These are phyloP conservation scores for Fennellomyces sp. DNA, from an alignment of 371 early-diverging fungal genomes.

Conservation along the genomic window DNA sequence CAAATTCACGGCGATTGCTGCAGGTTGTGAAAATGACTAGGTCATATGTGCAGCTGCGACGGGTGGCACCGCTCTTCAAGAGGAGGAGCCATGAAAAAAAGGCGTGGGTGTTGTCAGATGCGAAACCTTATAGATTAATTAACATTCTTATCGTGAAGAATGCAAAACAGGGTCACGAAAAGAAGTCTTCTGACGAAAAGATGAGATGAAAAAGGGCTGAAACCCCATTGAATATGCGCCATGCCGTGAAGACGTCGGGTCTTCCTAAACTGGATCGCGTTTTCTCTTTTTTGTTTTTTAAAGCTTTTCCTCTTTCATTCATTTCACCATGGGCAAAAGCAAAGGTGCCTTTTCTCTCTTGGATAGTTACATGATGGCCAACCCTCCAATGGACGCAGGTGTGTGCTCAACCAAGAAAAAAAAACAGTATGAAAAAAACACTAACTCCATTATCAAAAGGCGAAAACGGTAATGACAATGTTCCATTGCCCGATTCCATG, in stretches of 20 bases:
- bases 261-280: neutral
- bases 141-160: too few relatives aligned
- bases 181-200: neutral
- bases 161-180: too few relatives aligned
- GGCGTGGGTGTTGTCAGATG: neutral
- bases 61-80: too few relatives aligned
- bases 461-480: constrained; percentile 1
- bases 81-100: neutral
- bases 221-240: neutral
- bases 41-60: too few relatives aligned
- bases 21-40: too few relatives aligned
- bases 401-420: neutral
- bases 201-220: neutral
- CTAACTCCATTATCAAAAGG: neutral
- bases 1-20: too few relatives aligned
- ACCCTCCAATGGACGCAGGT: neutral
- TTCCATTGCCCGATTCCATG: constrained; percentile 9
- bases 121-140: neutral
- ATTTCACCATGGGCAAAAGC: neutral
- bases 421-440: neutral
- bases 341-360: neutral
- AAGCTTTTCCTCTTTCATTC: neutral
- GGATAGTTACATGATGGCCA: neutral
- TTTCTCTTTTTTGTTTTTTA: neutral
- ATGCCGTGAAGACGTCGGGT: neutral